phyloP scores from a whole-genome alignment of 2,329 filamentous ascomycete species.

The Passalora sequoiae region DNA sequence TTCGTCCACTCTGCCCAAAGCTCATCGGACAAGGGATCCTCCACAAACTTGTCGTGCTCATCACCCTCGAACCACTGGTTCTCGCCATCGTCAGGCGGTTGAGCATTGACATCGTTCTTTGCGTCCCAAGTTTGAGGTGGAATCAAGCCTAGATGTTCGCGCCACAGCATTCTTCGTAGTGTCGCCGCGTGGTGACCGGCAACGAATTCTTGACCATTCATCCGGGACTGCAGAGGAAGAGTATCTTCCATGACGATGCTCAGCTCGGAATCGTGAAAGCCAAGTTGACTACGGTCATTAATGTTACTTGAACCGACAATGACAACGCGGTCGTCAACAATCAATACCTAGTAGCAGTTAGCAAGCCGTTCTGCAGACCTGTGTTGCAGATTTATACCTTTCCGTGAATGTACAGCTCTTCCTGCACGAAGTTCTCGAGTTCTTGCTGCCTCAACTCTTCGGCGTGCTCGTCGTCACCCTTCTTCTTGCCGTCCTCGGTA shows the following conservation, averaged over 20 bases:
- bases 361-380: not conserved
- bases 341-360: slow-evolving; percentile 48
- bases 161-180: slow-evolving; percentile 76
- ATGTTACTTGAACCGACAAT: slow-evolving; percentile 68
- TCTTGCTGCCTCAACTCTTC: slow-evolving; percentile 62
- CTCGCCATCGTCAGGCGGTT: slow-evolving; percentile 62
- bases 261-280: slow-evolving; percentile 85
- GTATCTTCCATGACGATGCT: slow-evolving; percentile 86
- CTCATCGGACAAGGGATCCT: slow-evolving; percentile 54
- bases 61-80: slow-evolving; percentile 73
- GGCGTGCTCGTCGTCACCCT: slow-evolving; percentile 23
- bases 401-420: slow-evolving; percentile 91
- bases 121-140: slow-evolving; percentile 66
- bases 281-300: slow-evolving; percentile 84
- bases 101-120: slow-evolving; percentile 65
- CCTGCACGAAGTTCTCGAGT: slow-evolving; percentile 84
- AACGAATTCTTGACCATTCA: slow-evolving; percentile 72
- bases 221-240: slow-evolving; percentile 62
- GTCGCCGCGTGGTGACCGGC: slow-evolving; percentile 79
- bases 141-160: slow-evolving; percentile 82
- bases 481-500: slow-evolving; percentile 16
- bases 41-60: slow-evolving; percentile 54
- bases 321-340: slow-evolving; percentile 79
- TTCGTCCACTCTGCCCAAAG: slow-evolving; percentile 63
- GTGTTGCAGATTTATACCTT: slow-evolving; percentile 53